Base-by-base conservation (phyloP, 257 asterid genomes). In the Knoxia roxburghii region DNA sequence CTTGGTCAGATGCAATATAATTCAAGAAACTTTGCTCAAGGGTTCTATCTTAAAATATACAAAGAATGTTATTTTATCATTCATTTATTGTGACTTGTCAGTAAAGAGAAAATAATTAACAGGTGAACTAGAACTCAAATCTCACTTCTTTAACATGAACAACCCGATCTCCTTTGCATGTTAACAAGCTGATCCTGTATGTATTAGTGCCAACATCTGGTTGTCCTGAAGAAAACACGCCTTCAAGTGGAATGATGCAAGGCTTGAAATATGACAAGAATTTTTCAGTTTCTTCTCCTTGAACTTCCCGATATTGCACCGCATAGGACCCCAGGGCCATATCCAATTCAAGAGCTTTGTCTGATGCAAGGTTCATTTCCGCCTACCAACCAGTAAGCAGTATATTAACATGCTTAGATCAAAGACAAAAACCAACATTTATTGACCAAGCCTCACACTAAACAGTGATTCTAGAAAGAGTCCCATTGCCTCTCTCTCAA, bases 221-320 rank as follows among this genome's bases (percentile, higher is more conserved):
- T 81, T 80, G 78, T 46, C 89, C 89, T 3, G 92, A 79, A 67
- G 90, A 82, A 79, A 83, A 74, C 50, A 84, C 81, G 43, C 97
- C 96, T 73, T 86, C 75, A 72, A 80, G 76, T 35, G 97, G 97
- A 79, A 90, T 86, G 78, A 90, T 88, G 67, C 97, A 90, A 61
- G 97, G 97, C 77, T 86, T 86, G 77, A 90, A 90, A 75, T 86
- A 88, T 68, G 97, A 90, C 71, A 90, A 91, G 74, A 90, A 90
- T 69, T 79, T 88, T 68, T 84, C 92, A 26, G 95, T 78, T 75
- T 90, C 97, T 58, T 82, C 89, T 67, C 97, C 95, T 78, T 90
- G 97, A 68, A 85, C 81, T 86, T 90, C 97, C 64, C 87, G 91
- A 73, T 90, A 90, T 81, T 90, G 97, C 40, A 86, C 95, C 33